These are phyloP conservation scores for Flaveria linearis DNA, from an alignment of 129 eudicot species.

Conservation along the genomic window DNA sequence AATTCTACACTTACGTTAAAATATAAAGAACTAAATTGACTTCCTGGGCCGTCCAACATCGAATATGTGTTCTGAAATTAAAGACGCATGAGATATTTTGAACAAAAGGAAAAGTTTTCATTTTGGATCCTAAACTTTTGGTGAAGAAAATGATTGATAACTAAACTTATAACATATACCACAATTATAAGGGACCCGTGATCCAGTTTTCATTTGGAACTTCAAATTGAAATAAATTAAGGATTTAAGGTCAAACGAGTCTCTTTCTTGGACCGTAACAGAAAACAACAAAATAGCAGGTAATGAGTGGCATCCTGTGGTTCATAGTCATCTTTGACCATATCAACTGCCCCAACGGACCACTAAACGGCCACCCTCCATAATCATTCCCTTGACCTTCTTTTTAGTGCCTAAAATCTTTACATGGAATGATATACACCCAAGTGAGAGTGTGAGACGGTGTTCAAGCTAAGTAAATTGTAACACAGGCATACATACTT, in stretches of 20 bases:
- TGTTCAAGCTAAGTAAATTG: background rate
- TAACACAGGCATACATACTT: background rate
- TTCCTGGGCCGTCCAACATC: background rate
- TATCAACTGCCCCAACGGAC: constrained; percentile 21
- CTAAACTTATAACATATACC: constrained; percentile 13
- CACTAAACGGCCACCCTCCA: constrained; percentile 12
- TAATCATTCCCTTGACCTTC: constrained; percentile 9
- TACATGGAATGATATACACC: background rate
- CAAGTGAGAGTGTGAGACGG: constrained; percentile 1
- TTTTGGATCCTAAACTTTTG: background rate
- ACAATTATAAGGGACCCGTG: constrained; percentile 20
- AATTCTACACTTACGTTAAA: constrained; percentile 4
- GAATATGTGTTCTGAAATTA: background rate
- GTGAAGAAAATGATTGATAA: constrained; percentile 13
- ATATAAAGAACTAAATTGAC: constrained; percentile 16
- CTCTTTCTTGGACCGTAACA: constrained; percentile 26
- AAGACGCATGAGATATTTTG: background rate
- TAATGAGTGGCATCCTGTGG: constrained; percentile 13
- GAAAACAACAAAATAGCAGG: constrained; percentile 37
- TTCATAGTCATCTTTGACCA: constrained; percentile 27
- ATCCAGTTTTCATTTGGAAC: constrained; percentile 31
- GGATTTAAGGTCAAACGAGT: constrained; percentile 24
- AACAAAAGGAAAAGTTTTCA: constrained; percentile 2
- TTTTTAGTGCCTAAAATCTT: background rate
- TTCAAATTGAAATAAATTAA: constrained; percentile 9